Percentiles rank a stretch among this genome's conserved stretches.
Evolutionary conservation across 345 rosid genomes (phyloP).

Genomic region (Limnanthes douglasii): DNA sequence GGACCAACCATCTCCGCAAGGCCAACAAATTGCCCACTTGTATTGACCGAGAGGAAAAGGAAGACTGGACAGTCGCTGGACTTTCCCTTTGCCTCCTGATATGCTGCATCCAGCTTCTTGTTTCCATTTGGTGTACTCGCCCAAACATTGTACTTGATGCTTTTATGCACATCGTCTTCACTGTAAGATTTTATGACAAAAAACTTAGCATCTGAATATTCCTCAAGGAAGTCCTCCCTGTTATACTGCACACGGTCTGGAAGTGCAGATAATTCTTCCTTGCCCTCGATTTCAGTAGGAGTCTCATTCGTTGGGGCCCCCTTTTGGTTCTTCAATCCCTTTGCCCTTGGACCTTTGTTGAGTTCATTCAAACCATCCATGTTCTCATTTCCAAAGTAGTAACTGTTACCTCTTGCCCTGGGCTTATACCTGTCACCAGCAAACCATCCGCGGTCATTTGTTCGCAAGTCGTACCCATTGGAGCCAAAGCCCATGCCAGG

Average conservation of each 20-base stretch:
- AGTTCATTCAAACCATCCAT: constrained; percentile 60
- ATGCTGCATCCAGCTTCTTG: constrained; percentile 73
- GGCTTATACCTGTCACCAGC: constrained; percentile 40
- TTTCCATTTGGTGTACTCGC: constrained; percentile 84
- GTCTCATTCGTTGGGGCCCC: constrained; percentile 13
- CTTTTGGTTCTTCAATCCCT: constrained; percentile 35
- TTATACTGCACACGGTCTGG: constrained; percentile 42
- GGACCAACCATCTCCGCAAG: constrained; percentile 84
- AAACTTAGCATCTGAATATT: constrained; percentile 37
- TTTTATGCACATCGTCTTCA: constrained; percentile 83
- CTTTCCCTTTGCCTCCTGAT: constrained; percentile 48
- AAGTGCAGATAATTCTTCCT: constrained; percentile 11
- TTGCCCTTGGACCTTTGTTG: constrained; percentile 67
- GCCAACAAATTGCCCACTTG: constrained; percentile 78
- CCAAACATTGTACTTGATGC: constrained; percentile 74
- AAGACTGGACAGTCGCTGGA: constrained; percentile 46
- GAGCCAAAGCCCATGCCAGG: constrained; percentile 44
- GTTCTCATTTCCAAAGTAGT: constrained; percentile 33
- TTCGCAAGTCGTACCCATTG: constrained; percentile 35
- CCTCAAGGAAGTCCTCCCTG: constrained; percentile 39
- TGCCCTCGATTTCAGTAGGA: constrained; percentile 19
- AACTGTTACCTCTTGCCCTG: constrained; percentile 41
- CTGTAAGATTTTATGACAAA: constrained; percentile 75
- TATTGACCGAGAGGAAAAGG: constrained; percentile 61
- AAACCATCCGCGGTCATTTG: constrained; percentile 39